Conservation (phyloP, 1,284 basidiomycete genomes). For the Ustilago cynodontis region DNA sequence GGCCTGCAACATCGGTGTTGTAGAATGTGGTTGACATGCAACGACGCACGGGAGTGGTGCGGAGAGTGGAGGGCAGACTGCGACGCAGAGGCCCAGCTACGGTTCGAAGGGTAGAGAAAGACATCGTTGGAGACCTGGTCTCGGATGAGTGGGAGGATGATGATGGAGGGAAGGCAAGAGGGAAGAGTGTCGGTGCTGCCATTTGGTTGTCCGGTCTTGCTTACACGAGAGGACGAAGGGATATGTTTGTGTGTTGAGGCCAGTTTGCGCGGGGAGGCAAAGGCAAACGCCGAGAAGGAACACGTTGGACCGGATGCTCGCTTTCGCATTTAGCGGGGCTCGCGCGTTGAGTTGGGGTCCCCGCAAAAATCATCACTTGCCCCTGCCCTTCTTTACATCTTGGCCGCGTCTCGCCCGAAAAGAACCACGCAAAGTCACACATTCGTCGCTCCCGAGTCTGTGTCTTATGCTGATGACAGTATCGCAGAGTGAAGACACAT, state of each 20-base stretch:
- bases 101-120: constrained; percentile 21
- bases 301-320: not conserved
- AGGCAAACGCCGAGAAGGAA: not conserved
- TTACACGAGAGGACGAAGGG: not conserved
- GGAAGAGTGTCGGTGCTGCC: not conserved
- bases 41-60: not conserved
- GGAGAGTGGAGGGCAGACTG: not conserved
- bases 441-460: too few relatives aligned
- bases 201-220: not conserved
- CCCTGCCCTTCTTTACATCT: not conserved
- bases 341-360: constrained; percentile 6
- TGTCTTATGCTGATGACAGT: too few relatives aligned
- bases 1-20: constrained; percentile 52
- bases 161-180: not conserved
- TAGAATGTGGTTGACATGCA: constrained; percentile 43
- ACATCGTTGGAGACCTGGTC: constrained; percentile 10
- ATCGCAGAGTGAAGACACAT: too few relatives aligned
- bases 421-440: too few relatives aligned
- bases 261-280: not conserved
- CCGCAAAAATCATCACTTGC: not conserved
- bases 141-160: not conserved
- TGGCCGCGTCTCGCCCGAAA: not conserved
- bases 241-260: not conserved
- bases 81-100: constrained; percentile 6
- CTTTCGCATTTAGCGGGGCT: constrained; percentile 23